Evolutionary conservation across 108 stramenopile genomes (phyloP), one percentile per base, ranked within the genome.

Genomic region (Pinguiococcus pyrenoidosus): DNA sequence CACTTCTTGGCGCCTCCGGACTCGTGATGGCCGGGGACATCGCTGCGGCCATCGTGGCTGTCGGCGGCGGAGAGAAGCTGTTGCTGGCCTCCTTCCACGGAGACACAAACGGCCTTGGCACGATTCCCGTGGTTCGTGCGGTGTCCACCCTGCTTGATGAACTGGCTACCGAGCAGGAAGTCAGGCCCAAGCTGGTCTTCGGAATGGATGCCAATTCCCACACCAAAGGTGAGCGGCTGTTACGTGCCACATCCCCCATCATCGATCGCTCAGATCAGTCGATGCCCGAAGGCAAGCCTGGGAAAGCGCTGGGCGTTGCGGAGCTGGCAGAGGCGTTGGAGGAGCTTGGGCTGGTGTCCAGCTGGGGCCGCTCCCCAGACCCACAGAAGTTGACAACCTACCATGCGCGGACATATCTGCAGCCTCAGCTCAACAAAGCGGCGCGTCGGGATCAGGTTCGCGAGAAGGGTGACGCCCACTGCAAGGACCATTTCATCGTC

Each of bases 201-300:
- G 85, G 85, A 3, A 42, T 87, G 49, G 85, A 87, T 58, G 85
- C 85, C 37, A 87, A 87, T 52, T 79, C 79, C 6, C 84, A 87
- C 54, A 77, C 77, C 24, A 33, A 75, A 10, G 76, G 66, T n/a
- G n/a, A n/a, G n/a, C n/a, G n/a, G n/a, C n/a, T n/a, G n/a, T n/a
- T n/a, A n/a, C n/a, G n/a, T n/a, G n/a, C n/a, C n/a, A n/a, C n/a
- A n/a, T n/a, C n/a, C n/a, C n/a, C n/a, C n/a, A n/a, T n/a, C n/a
- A n/a, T n/a, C n/a, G n/a, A n/a, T n/a, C n/a, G n/a, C n/a, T n/a
- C n/a, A n/a, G n/a, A n/a, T n/a, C 25, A 75, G 32, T 36, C 74
- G 72, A 13, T 77, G 68, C 34, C n/a, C n/a, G n/a, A n/a, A n/a
- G n/a, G n/a, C n/a, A n/a, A n/a, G n/a, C n/a, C n/a, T n/a, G n/a